Percentiles rank a stretch among this genome's conserved stretches.
Conservation (phyloP, 2,329 filamentous ascomycete species). For the Sporothrix sp. region DNA sequence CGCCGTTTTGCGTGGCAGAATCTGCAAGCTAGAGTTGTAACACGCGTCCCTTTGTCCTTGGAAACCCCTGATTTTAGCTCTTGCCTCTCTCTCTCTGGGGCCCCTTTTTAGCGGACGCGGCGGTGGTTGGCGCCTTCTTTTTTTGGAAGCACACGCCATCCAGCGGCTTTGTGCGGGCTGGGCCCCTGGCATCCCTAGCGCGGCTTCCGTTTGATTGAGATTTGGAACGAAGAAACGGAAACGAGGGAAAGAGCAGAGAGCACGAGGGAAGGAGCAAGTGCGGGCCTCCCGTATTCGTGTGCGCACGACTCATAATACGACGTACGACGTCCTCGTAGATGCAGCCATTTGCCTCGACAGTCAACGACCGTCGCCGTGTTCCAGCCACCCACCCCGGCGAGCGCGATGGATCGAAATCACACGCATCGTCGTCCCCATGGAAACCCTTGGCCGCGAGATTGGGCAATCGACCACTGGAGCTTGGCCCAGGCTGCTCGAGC, state of each 20-base stretch:
- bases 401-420: constrained; percentile 2
- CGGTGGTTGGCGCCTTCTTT: constrained; percentile 9
- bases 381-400: background rate
- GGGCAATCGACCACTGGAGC: background rate
- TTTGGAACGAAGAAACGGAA: too few species aligned
- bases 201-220: background rate
- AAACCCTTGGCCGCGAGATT: constrained; percentile 8
- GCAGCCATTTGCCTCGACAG: background rate
- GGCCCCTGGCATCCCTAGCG: constrained; percentile 1
- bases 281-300: background rate
- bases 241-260: too few species aligned
- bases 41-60: background rate
- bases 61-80: constrained; percentile 2
- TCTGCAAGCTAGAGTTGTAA: too few species aligned
- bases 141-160: constrained; percentile 8
- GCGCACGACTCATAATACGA: background rate
- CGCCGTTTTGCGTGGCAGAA: too few species aligned
- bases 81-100: background rate
- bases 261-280: background rate
- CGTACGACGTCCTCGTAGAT: background rate
- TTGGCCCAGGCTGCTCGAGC: too few species aligned
- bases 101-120: background rate
- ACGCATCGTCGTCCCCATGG: constrained; percentile 5
- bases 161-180: background rate
- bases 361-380: background rate